These are phyloP conservation scores for Andrographis paniculata DNA, from an alignment of 305 asterid species.

Conservation along the genomic window DNA sequence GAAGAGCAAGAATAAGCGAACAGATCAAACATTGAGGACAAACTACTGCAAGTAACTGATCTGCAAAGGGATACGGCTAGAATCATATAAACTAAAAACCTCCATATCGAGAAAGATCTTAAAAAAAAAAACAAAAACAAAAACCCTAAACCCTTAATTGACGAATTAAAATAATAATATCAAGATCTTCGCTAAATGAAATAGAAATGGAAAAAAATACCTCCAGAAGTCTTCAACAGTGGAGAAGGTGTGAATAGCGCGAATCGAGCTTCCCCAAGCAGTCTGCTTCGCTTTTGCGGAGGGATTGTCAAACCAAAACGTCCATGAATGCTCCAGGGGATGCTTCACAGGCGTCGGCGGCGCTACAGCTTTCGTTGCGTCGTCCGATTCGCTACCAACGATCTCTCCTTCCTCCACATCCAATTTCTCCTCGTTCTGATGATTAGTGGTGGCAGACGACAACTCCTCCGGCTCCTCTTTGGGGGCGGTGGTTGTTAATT, in stretches of 20 bases:
- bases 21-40: too few relatives aligned
- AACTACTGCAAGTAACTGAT: too few relatives aligned
- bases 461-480: slow-evolving; percentile 27
- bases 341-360: slow-evolving; percentile 41
- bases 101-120: too few relatives aligned
- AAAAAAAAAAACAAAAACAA: neutral
- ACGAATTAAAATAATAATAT: neutral
- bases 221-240: slow-evolving; percentile 16
- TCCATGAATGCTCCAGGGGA: slow-evolving; percentile 85
- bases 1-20: too few relatives aligned
- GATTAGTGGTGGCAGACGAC: slow-evolving; percentile 17
- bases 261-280: slow-evolving; percentile 13
- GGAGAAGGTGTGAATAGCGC: slow-evolving; percentile 58
- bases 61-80: too few relatives aligned
- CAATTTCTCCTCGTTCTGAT: slow-evolving; percentile 22
- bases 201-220: neutral
- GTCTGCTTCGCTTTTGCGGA: slow-evolving; percentile 30
- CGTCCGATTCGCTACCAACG: slow-evolving; percentile 35
- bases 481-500: slow-evolving; percentile 19
- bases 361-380: slow-evolving; percentile 21
- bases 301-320: slow-evolving; percentile 89
- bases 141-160: neutral
- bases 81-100: too few relatives aligned
- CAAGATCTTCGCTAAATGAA: neutral
- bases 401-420: slow-evolving; percentile 71